Percentiles rank a stretch among this genome's conserved stretches.
These are phyloP conservation scores for Paraleonurus japonicus DNA, from an alignment of 257 asterid species.

Conservation along the genomic window DNA sequence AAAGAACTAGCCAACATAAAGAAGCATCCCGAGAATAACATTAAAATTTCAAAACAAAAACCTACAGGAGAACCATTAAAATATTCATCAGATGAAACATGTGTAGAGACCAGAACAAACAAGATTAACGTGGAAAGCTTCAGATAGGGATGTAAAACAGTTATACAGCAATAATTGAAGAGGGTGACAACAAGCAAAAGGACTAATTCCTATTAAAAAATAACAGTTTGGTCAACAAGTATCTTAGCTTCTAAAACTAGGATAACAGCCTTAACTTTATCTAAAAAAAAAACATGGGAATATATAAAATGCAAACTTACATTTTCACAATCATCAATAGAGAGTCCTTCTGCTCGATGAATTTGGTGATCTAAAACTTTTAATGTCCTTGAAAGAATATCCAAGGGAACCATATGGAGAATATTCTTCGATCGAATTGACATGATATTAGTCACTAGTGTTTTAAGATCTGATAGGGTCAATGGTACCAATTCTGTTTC, in stretches of 20 bases:
- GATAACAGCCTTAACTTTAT: conserved; percentile 13
- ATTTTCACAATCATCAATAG: conserved; percentile 73
- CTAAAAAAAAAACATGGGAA: conserved; percentile 17
- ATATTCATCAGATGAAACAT: conserved; percentile 2
- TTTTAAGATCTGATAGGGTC: conserved; percentile 68
- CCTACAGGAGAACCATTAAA: not conserved
- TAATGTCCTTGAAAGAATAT: conserved; percentile 67
- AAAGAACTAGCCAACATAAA: not conserved
- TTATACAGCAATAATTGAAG: not conserved
- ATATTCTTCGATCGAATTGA: conserved; percentile 64
- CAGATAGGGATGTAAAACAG: not conserved
- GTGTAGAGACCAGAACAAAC: conserved; percentile 1
- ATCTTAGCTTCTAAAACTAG: conserved; percentile 21
- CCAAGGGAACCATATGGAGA: conserved; percentile 72
- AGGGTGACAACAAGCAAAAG: not conserved
- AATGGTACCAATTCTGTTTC: conserved; percentile 83
- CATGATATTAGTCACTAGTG: conserved; percentile 73
- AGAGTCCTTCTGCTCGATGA: conserved; percentile 95
- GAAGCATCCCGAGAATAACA: conserved; percentile 8
- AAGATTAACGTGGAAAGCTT: not conserved
- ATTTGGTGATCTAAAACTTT: conserved; percentile 88
- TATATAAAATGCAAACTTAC: conserved; percentile 51
- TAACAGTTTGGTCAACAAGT: conserved; percentile 16
- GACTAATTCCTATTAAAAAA: conserved; percentile 7
- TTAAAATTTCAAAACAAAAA: not conserved